Percentiles rank a stretch among this genome's conserved stretches.
Conservation (phyloP, 1,284 basidiomycete species). For the Austroboletus niveus region DNA sequence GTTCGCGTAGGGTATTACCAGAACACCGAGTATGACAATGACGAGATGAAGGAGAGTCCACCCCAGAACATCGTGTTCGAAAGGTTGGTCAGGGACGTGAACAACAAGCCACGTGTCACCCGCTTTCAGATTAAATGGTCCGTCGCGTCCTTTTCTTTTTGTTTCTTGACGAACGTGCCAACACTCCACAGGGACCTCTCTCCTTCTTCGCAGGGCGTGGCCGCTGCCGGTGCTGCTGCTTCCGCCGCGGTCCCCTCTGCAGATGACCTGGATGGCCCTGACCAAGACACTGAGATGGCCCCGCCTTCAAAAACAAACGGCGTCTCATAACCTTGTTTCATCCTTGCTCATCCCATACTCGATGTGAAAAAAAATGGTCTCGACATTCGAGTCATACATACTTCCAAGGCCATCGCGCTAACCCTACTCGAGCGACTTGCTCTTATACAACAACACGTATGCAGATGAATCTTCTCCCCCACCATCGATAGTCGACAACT, state of each 20-base stretch:
- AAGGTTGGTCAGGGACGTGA: conserved; percentile 83
- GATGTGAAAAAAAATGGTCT: too few species aligned
- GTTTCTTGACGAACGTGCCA: background rate
- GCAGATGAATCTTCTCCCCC: conserved; percentile 84
- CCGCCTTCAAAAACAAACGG: conserved; percentile 28
- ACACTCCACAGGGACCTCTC: conserved; percentile 59
- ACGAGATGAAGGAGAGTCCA: conserved; percentile 79
- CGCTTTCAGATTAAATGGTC: conserved; percentile 86
- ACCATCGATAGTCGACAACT: conserved; percentile 80
- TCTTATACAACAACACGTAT: conserved; percentile 84
- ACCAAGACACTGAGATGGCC: conserved; percentile 19
- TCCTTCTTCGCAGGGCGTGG: conserved; percentile 48
- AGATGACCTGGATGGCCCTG: conserved; percentile 55
- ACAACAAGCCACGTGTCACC: conserved; percentile 92
- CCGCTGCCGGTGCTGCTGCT: conserved; percentile 64
- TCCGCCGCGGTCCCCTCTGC: conserved; percentile 81
- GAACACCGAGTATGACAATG: conserved; percentile 96
- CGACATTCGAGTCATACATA: too few species aligned
- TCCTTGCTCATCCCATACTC: background rate
- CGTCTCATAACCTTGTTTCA: conserved; percentile 13
- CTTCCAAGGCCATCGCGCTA: background rate
- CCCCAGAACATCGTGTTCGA: conserved; percentile 75
- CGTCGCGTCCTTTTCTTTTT: conserved; percentile 27
- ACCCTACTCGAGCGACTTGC: conserved; percentile 28
- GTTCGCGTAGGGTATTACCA: conserved; percentile 99